Evolutionary conservation across 371 early-diverging fungal genomes (phyloP), one percentile per base, ranked within the genome.

Genomic region (Mortierella sp.): DNA sequence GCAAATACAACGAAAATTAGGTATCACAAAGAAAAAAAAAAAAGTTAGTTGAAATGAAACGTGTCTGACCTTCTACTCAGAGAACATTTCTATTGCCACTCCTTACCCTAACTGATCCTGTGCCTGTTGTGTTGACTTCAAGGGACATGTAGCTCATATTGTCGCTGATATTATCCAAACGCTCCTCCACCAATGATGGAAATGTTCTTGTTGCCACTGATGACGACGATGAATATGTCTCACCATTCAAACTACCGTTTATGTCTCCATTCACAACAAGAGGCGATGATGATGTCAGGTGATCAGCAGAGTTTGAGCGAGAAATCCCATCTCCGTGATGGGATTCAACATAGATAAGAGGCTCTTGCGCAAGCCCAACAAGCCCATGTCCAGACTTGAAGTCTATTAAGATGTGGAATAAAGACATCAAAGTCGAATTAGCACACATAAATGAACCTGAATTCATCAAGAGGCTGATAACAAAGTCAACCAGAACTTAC

Each of bases 111-210:
- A 90, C 74, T 26, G 91, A 91, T 15, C 90, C 91, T 2, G 93
- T 92, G 28, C 93, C 93, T 7, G 92, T 91, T 2, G 93, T 92
- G 81, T 92, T 91, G 23, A 92, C 93, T 54, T 93, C 93, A 83
- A 93, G 70, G 57, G 86, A 86, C 72, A 90, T 61, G 40, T 90
- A 87, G 68, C 86, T 86, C 83, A 89, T 84, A 63, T 83, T 87
- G 61, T 92, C 92, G 28, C 79, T 75, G 28, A 80, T 72, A 47
- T 58, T 74, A 63, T 82, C 78, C 53, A 61, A 37, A 51, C 61
- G 65, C 61, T 71, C 71, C 31, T 74, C 75, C 26, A 66, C 67
- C 72, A 76, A 71, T 6, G 64, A 70, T 17, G 51, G 68, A 57
- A 31, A 66, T 2, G 70, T 69, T 29, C 75, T 75, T 15, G 63